A percentile compares a stretch with the other conserved stretches of the same genome.
Conservation (phyloP, 176 grass and related monocot species). For the Triticum turgidum region DNA sequence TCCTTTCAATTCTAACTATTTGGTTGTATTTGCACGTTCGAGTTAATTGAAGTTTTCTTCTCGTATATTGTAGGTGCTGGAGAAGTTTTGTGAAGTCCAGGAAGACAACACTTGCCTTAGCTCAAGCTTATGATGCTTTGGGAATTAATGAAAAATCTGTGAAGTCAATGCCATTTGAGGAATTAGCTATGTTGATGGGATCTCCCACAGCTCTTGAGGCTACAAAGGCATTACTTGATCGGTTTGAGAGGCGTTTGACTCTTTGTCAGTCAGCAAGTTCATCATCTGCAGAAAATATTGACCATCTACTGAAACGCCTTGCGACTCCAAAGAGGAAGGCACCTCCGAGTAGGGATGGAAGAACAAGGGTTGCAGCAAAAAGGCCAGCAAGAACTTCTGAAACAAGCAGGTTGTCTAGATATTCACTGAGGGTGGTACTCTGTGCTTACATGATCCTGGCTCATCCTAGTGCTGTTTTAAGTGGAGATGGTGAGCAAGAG, state of each 20-base stretch:
- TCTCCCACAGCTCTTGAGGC: slow-evolving; percentile 58
- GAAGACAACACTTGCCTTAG: slow-evolving; percentile 60
- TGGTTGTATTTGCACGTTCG: not conserved
- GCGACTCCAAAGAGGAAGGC: slow-evolving; percentile 69
- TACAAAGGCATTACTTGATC: slow-evolving; percentile 75
- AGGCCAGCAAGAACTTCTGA: slow-evolving; percentile 38
- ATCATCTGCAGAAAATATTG: slow-evolving; percentile 64
- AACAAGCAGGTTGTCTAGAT: slow-evolving; percentile 58
- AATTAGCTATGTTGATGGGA: slow-evolving; percentile 73
- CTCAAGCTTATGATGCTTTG: slow-evolving; percentile 68
- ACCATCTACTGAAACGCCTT: slow-evolving; percentile 87
- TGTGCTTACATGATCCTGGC: slow-evolving; percentile 99
- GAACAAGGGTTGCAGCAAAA: slow-evolving; percentile 36
- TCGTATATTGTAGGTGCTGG: slow-evolving; percentile 65
- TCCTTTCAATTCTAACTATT: slow-evolving; percentile 6
- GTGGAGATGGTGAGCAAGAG: slow-evolving; percentile 79
- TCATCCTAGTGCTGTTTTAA: slow-evolving; percentile 93
- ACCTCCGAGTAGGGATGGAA: slow-evolving; percentile 37
- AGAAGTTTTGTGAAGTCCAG: slow-evolving; percentile 82
- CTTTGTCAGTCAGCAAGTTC: slow-evolving; percentile 41
- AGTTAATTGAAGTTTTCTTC: slow-evolving; percentile 23
- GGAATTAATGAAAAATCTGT: slow-evolving; percentile 73
- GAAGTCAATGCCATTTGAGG: slow-evolving; percentile 88
- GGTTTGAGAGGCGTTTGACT: slow-evolving; percentile 61
- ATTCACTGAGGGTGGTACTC: slow-evolving; percentile 77